Conservation (phyloP, 2,329 filamentous ascomycete genomes). For the Furcasterigmium sp. region DNA sequence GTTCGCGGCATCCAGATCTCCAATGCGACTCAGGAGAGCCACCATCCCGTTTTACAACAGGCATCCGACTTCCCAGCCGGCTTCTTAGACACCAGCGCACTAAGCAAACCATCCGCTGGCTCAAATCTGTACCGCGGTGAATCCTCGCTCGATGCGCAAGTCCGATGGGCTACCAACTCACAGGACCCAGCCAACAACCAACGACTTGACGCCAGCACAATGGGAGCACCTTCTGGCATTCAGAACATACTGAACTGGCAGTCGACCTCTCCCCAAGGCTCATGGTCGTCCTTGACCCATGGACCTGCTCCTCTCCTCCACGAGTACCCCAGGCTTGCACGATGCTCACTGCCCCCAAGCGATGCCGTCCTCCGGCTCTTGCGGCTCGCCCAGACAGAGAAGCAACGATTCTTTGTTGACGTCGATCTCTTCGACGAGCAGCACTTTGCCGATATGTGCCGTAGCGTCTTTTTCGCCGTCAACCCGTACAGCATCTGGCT, state of each 20-base stretch:
- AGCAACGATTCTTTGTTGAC: constrained; percentile 21
- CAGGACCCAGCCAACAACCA: too few species aligned
- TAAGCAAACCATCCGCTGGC: constrained; percentile 10
- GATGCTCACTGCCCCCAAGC: constrained; percentile 17
- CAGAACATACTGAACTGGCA: not conserved
- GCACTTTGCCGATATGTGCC: constrained; percentile 20
- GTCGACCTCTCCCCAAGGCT: not conserved
- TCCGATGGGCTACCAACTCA: not conserved
- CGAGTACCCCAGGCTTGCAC: constrained; percentile 9
- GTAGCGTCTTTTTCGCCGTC: constrained; percentile 20
- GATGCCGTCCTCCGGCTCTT: constrained; percentile 19
- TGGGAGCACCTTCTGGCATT: not conserved
- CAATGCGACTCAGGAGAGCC: constrained; percentile 8
- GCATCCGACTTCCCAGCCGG: constrained; percentile 2
- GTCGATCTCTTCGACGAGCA: constrained; percentile 16
- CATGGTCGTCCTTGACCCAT: not conserved
- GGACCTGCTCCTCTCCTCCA: constrained; percentile 9
- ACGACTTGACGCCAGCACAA: too few species aligned
- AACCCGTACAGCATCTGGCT: constrained; percentile 18
- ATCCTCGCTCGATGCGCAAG: constrained; percentile 21
- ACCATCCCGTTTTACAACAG: not conserved
- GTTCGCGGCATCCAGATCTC: constrained; percentile 12
- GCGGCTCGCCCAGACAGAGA: constrained; percentile 15
- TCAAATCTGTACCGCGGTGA: constrained; percentile 20
- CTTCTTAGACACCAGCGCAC: constrained; percentile 9